A percentile compares a stretch with the other conserved stretches of the same genome.
Evolutionary conservation across 2,329 filamentous ascomycete genomes (phyloP).

Genomic region (Fusarium algeriense): DNA sequence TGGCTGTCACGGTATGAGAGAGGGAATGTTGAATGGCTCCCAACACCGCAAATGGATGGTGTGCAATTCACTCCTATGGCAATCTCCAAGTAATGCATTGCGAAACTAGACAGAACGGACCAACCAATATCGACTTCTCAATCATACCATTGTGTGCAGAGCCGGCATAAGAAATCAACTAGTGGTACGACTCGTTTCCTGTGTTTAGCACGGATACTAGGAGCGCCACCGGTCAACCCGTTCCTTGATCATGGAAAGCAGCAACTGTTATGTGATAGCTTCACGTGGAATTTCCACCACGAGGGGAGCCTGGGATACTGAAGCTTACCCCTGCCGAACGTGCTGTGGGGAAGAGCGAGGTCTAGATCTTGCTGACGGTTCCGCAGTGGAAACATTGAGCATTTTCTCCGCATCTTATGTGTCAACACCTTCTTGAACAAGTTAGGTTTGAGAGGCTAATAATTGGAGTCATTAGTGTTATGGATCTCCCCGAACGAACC

Average conservation of each 20-base stretch:
- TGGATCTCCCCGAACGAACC: conserved; percentile 29
- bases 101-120: conserved; percentile 9
- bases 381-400: conserved; percentile 34
- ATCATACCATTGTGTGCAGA: conserved; percentile 21
- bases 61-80: conserved; percentile 54
- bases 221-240: conserved; percentile 29
- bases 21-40: conserved; percentile 54
- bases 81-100: conserved; percentile 19
- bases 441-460: conserved; percentile 33
- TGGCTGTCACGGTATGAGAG: conserved; percentile 73
- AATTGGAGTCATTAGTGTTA: conserved; percentile 36
- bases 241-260: conserved; percentile 3
- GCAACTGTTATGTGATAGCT: conserved; percentile 21
- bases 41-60: conserved; percentile 59
- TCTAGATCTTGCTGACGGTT: conserved; percentile 35
- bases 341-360: conserved; percentile 22
- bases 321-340: conserved; percentile 3
- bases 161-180: conserved; percentile 26
- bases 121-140: conserved; percentile 20
- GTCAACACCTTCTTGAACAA: conserved; percentile 33
- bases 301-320: background rate
- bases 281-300: conserved; percentile 16
- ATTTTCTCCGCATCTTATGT: conserved; percentile 34
- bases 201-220: conserved; percentile 26
- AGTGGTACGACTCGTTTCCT: conserved; percentile 22